Base-by-base conservation (phyloP, 345 rosid species). In the Anacardium occidentale region DNA sequence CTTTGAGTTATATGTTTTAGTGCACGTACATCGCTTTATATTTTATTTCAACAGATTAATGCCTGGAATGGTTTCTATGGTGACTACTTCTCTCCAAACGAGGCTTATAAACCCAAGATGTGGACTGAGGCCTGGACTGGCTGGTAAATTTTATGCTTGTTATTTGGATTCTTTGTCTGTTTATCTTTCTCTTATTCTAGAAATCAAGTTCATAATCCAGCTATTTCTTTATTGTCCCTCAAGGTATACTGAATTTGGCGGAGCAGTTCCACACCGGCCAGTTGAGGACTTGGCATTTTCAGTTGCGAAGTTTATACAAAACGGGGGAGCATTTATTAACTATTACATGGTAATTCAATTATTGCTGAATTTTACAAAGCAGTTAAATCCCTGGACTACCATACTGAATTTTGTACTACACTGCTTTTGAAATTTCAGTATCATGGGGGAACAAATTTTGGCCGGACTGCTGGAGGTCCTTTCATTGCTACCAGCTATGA, bases 61-160 rank as follows among this genome's bases (percentile, higher is more conserved):
- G 77, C 97, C 76, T 95, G 99, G 89, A 92, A 95, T 80, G 99
- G 98, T 62, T 95, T 92, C 85, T 95, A 95, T 79, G 92, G 99
- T 10, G 97, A 95, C 42, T 91, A 95, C 82, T 95, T 92, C 83
- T 87, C 97, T 32, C 98, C 99, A 4, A 95, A 92, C 90, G 92
- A 92, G 81, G 86, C 81, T 47, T 89, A 92, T 82, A 95, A 95
- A 75, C 99, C 99, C 22, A 92, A 92, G 86, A 89, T 95, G 92
- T 95, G 99, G 99, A 95, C 99, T 4, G 98, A 95, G 82, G 98
- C 97, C 68, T 95, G 99, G 99, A 92, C 96, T 48, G 98, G 96
- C 78, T 95, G 99, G 99, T 95, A 86, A 85, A 44, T 64, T 54
- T 45, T 47, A n/a, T 59, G 47, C 64, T 29, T 29, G 1, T 29